Evolutionary conservation across 2,329 filamentous ascomycete genomes (phyloP), one percentile per base, ranked within the genome.

Genomic region (Phialemoniopsis sp.): DNA sequence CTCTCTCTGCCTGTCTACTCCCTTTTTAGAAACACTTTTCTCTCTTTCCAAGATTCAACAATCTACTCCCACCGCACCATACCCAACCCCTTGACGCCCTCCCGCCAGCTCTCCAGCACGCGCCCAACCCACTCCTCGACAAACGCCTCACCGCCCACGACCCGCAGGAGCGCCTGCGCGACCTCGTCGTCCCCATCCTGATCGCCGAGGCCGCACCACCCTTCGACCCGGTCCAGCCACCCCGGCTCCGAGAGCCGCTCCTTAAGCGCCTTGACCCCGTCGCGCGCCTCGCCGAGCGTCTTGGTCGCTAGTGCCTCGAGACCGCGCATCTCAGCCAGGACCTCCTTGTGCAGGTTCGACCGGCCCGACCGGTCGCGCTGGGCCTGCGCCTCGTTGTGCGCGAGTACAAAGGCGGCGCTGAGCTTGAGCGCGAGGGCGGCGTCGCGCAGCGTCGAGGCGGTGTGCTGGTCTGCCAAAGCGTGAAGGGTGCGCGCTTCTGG

Each of bases 31-130:
- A n/a, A n/a, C n/a, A 19, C 13, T 13, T 13, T 16, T 21, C 4
- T 34, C 8, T 44, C n/a, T n/a, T n/a, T n/a, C n/a, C n/a, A n/a
- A n/a, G n/a, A 28, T 8, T 10, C n/a, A n/a, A n/a, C 47, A 26
- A 6, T 26, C 21, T 36, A 62, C 41, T 65, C 63, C 46, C 59
- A 54, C 46, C 55, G 59, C 4, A 64, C 57, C 36, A 50, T 47
- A 13, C 46, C 45, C 59, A 63, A 64, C 28, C 64, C 63, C 41
- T 57, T 59, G 3, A 65, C 52, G 5, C 56, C 54, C 33, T 66
- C 58, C 35, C 56, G 48, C 65, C 65, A 68, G 36, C 57, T 62
- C 19, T 62, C 54, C 16, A 62, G 46, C n/a, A 66, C 47, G 16
- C 42, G 41, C 2, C 53, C 55, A 7, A 55, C 55, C 63, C 63